Percentiles rank a stretch among this genome's conserved stretches.
phyloP scores from a whole-genome alignment of 106 monocot genomes.

The Allium sativum region DNA sequence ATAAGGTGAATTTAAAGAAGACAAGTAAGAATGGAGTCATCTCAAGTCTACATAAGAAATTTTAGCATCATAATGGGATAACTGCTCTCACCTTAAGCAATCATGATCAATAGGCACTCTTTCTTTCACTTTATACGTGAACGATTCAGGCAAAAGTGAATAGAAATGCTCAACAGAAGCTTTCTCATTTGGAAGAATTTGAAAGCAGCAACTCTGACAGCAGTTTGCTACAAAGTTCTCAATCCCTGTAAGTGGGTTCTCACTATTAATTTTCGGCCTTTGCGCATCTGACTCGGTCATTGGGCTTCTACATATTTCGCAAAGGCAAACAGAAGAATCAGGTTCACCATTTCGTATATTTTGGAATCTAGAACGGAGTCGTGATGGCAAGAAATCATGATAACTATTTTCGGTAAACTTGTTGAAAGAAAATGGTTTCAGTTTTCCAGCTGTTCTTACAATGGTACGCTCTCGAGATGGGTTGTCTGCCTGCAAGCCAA shows the following conservation, averaged over 20 bases:
- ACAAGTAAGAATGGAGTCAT: neutral
- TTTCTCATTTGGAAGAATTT: slow-evolving; percentile 59
- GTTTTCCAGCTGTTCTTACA: slow-evolving; percentile 87
- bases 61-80: neutral
- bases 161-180: slow-evolving; percentile 37
- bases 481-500: slow-evolving; percentile 73
- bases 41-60: neutral
- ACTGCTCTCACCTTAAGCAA: slow-evolving; percentile 48
- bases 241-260: slow-evolving; percentile 10
- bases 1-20: neutral
- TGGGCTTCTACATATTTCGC: slow-evolving; percentile 73
- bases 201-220: slow-evolving; percentile 76
- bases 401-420: slow-evolving; percentile 37
- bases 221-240: slow-evolving; percentile 47
- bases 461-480: slow-evolving; percentile 90
- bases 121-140: slow-evolving; percentile 30
- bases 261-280: slow-evolving; percentile 13
- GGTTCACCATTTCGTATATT: slow-evolving; percentile 24
- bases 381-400: slow-evolving; percentile 66
- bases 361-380: slow-evolving; percentile 61
- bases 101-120: slow-evolving; percentile 4
- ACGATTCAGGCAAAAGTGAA: slow-evolving; percentile 45
- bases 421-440: slow-evolving; percentile 78
- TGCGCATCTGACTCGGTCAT: slow-evolving; percentile 45
- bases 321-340: slow-evolving; percentile 40